Evolutionary conservation across 2,329 filamentous ascomycete species (phyloP).

Genomic region (Talaromyces sp.): DNA sequence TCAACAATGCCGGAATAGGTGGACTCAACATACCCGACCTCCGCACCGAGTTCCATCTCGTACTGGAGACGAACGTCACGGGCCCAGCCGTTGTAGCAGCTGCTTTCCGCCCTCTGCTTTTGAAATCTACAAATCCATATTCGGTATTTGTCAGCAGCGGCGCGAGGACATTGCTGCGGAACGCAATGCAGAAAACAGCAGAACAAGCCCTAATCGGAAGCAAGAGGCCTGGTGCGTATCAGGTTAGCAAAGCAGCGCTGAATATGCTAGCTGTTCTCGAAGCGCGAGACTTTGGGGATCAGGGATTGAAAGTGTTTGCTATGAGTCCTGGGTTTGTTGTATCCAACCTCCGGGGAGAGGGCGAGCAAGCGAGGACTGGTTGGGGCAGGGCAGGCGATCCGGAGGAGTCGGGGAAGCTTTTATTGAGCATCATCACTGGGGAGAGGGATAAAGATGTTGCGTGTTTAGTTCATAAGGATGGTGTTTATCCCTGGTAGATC

Average conservation of each 20-base stretch:
- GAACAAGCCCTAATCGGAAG: not conserved
- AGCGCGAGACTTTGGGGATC: not conserved
- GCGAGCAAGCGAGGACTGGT: constrained; percentile 2
- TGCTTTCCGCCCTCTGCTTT: constrained; percentile 7
- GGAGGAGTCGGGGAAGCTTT: not conserved
- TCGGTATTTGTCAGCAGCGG: constrained; percentile 11
- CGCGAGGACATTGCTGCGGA: not conserved
- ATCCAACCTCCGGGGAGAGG: constrained; percentile 15
- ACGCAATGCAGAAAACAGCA: not conserved
- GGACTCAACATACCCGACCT: not conserved
- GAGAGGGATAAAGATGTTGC: constrained; percentile 17
- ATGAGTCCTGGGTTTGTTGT: constrained; percentile 15
- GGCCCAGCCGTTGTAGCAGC: constrained; percentile 5
- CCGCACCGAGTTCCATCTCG: not conserved
- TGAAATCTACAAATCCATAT: constrained; percentile 7
- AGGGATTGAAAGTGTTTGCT: constrained; percentile 15
- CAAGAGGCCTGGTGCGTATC: not conserved
- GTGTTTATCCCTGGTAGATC: not conserved
- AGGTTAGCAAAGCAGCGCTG: constrained; percentile 14
- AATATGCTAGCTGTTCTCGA: constrained; percentile 16
- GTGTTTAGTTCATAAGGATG: constrained; percentile 12
- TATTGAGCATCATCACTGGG: constrained; percentile 6
- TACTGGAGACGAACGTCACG: constrained; percentile 11
- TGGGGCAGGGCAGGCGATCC: constrained; percentile 12
- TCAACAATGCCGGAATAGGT: constrained; percentile 44